A percentile compares a stretch with the other conserved stretches of the same genome.
Conservation (phyloP, 108 stramenopile species). For the Skeletonema marinoi region DNA sequence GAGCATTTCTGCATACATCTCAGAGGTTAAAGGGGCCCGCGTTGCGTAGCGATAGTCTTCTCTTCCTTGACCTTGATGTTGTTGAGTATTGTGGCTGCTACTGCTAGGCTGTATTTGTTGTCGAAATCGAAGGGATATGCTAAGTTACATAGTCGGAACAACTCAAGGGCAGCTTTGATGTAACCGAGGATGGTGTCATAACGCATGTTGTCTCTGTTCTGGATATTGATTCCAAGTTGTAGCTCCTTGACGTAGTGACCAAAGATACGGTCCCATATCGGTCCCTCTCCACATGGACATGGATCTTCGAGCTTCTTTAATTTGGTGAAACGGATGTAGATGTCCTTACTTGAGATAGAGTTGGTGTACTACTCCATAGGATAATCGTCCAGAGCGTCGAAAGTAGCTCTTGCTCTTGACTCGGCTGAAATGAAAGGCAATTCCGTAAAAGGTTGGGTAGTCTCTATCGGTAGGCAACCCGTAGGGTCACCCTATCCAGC, state of each 20-base stretch:
- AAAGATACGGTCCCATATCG: background rate
- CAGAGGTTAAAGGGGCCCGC: too few species aligned
- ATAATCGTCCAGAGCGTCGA: conserved; percentile 9
- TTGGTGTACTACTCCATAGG: background rate
- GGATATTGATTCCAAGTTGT: background rate
- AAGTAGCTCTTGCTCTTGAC: conserved; percentile 14
- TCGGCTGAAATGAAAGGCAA: conserved; percentile 10
- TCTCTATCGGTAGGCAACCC: too few species aligned
- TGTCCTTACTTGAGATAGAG: background rate
- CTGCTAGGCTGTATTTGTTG: too few species aligned
- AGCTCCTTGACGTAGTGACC: background rate
- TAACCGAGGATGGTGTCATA: background rate
- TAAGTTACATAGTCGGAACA: too few species aligned
- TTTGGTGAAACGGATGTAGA: background rate
- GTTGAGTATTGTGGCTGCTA: too few species aligned
- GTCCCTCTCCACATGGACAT: background rate
- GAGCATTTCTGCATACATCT: too few species aligned
- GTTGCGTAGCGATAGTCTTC: too few species aligned
- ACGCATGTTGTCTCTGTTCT: background rate
- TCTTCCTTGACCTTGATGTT: too few species aligned
- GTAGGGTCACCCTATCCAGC: too few species aligned
- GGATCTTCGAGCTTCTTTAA: background rate
- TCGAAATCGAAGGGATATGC: too few species aligned
- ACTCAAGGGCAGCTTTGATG: background rate
- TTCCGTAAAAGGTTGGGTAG: too few species aligned